Percentiles rank a stretch among this genome's conserved stretches.
Evolutionary conservation across 192 early-diverging fungal genomes (phyloP).

Genomic region (Podila minutissima): DNA sequence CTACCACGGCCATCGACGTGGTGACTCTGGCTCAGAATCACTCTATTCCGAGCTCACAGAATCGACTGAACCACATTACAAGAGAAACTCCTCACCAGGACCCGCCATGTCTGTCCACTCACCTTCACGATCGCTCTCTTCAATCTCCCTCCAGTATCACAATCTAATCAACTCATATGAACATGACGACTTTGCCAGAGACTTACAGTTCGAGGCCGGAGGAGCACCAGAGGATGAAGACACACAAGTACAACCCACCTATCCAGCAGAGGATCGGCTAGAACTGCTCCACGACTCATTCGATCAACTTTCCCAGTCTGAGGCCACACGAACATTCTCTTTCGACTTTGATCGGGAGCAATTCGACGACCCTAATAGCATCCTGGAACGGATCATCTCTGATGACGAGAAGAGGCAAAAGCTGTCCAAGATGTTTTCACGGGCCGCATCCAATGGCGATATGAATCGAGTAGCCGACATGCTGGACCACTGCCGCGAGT

Average conservation of each 20-base stretch:
- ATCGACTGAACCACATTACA: not conserved
- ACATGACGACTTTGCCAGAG: not conserved
- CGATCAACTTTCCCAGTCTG: not conserved
- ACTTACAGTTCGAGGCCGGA: not conserved
- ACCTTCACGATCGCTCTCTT: not conserved
- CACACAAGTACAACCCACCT: not conserved
- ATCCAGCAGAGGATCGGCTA: too few relatives aligned
- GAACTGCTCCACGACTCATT: not conserved
- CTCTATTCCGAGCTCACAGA: conserved; percentile 14
- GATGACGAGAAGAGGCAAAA: conserved; percentile 62
- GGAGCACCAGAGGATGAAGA: not conserved
- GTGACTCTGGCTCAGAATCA: conserved; percentile 20
- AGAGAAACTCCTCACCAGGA: not conserved
- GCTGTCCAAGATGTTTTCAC: conserved; percentile 70
- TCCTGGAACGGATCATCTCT: conserved; percentile 20
- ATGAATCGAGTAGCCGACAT: conserved; percentile 65
- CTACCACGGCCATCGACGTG: conserved; percentile 13
- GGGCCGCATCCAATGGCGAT: conserved; percentile 81
- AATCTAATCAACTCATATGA: not conserved
- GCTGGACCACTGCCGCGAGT: conserved; percentile 63
- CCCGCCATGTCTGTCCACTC: conserved; percentile 12
- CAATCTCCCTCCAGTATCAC: not conserved
- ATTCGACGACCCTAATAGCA: conserved; percentile 27
- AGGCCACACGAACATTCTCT: not conserved
- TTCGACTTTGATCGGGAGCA: conserved; percentile 25